Base-by-base conservation (phyloP, 2,329 filamentous ascomycete species). In the Aspergillus pseudotamarii region DNA sequence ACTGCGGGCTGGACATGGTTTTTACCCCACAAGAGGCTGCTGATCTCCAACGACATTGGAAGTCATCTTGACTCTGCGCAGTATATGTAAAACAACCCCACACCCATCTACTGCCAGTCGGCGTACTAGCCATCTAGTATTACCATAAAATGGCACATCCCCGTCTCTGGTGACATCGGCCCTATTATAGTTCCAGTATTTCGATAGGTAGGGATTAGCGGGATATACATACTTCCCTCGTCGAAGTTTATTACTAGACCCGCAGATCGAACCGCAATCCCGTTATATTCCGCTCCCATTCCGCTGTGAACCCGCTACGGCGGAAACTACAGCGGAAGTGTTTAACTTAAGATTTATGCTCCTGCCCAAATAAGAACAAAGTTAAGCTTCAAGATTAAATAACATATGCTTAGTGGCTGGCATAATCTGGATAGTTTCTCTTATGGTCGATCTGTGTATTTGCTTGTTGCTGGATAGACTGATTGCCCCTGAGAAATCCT, bases 1-100 rank as follows among this genome's bases (percentile, higher is more conserved):
- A 9, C 38, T n/a, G 9, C 1, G 0, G 19, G 3, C 3, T 41
- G 1, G 16, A 41, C 4, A 1, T 1, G 3, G 16, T 3, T 10
- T 41, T 16, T n/a, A 41, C 38, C 6, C 38, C 16, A 14, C 6
- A 16, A 36, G 14, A 6, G 14, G 6, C 6, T 41, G 38, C 19
- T 9, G n/a, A 19, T n/a, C 38, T 16, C 14, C 36, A 9, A 36
- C 14, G 12, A 16, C 0, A 36, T 14, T 36, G 1, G 16, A 1
- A 5, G 1, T 36, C 14, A 4, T 1, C 38, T 19, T 2, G 16
- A 41, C 6, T 41, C 16, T 9, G 8, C 14, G 8, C 38, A 26
- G 3, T 26, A 26, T 26, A 4, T 26, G 26, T 4, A 19, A 41
- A 41, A 41, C 38, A 41, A 10, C 19, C 16, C 19, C 16, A n/a